Conservation (phyloP, 371 early-diverging fungal genomes). For the Apophysomyces trapeziformis region DNA sequence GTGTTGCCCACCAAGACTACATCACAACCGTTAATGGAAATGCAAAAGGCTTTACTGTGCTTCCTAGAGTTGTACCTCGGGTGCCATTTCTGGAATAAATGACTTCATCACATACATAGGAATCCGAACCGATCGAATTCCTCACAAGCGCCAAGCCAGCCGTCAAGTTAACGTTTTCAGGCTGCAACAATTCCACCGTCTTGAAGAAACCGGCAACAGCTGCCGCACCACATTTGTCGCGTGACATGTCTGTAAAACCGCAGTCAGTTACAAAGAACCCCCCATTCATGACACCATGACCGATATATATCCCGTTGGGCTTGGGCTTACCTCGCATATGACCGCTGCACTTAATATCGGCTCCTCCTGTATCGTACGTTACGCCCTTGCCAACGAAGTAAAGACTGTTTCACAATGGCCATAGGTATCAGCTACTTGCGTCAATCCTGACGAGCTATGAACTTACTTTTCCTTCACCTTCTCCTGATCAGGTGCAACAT, state of each 20-base stretch:
- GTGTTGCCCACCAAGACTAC: constrained; percentile 83
- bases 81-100: constrained; percentile 79
- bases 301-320: not conserved
- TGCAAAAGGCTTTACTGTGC: not conserved
- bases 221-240: constrained; percentile 91
- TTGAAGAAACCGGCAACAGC: constrained; percentile 85
- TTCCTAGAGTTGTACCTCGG: constrained; percentile 46
- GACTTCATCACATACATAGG: constrained; percentile 85
- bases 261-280: not conserved
- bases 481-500: constrained; percentile 73
- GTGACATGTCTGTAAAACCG: constrained; percentile 67
- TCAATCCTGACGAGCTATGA: not conserved
- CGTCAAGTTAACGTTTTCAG: constrained; percentile 71
- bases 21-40: not conserved
- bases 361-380: constrained; percentile 91
- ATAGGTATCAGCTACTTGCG: constrained; percentile 5
- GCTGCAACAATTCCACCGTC: constrained; percentile 68
- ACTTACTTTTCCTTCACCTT: constrained; percentile 83
- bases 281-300: not conserved
- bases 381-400: constrained; percentile 93
- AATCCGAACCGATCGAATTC: constrained; percentile 82
- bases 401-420: constrained; percentile 44
- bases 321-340: constrained; percentile 70
- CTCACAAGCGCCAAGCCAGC: constrained; percentile 79
- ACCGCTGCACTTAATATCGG: constrained; percentile 84